These are phyloP conservation scores for Pseudozyma sp. DNA, from an alignment of 1,284 basidiomycete genomes.

Conservation along the genomic window DNA sequence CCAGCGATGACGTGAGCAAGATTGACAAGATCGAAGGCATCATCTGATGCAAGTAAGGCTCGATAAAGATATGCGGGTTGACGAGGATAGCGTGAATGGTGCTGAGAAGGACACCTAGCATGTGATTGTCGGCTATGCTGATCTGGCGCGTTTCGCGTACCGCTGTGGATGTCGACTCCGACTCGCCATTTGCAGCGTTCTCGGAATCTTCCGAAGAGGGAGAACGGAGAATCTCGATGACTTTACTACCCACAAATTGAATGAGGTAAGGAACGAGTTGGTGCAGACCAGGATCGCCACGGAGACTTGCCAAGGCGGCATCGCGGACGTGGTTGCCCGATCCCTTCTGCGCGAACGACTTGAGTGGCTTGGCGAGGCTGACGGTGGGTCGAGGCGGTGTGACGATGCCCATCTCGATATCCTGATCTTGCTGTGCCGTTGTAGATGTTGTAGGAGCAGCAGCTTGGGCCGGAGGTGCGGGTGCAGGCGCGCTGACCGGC, in stretches of 20 bases:
- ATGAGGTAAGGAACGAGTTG: constrained; percentile 95
- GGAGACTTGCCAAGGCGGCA: constrained; percentile 88
- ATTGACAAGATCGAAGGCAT: constrained; percentile 91
- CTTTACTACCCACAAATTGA: constrained; percentile 88
- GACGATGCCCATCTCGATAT: constrained; percentile 41
- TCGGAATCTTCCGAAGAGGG: constrained; percentile 14
- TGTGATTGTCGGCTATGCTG: constrained; percentile 45
- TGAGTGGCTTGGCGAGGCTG: constrained; percentile 44
- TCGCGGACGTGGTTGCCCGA: constrained; percentile 70
- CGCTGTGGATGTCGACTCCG: constrained; percentile 13
- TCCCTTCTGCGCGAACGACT: constrained; percentile 48
- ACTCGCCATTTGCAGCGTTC: constrained; percentile 7
- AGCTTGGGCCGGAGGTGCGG: background rate
- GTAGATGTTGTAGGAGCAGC: background rate
- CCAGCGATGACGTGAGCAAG: constrained; percentile 84
- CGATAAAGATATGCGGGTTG: constrained; percentile 89
- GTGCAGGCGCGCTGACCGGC: background rate
- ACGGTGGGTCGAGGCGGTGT: constrained; percentile 45
- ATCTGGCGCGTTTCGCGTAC: constrained; percentile 35
- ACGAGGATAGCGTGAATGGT: constrained; percentile 61
- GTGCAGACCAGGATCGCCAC: constrained; percentile 90
- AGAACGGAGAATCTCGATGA: constrained; percentile 69
- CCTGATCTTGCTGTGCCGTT: constrained; percentile 25
- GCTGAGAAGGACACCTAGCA: constrained; percentile 60
- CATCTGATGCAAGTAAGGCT: constrained; percentile 95